phyloP scores from a whole-genome alignment of 306 rosid genomes.

The Betula pendula region DNA sequence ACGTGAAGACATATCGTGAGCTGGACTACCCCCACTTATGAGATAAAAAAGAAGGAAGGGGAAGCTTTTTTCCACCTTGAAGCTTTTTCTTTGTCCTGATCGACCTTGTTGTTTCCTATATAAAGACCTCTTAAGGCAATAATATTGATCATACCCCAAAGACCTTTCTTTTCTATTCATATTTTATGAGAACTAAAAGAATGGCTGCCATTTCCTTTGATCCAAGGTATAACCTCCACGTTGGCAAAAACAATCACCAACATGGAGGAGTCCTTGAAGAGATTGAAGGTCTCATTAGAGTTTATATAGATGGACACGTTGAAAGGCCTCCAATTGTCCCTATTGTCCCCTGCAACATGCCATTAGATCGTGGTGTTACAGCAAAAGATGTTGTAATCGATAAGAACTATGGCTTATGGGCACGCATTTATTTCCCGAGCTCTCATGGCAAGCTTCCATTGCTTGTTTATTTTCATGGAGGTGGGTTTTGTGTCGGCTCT shows the following conservation, averaged over 20 bases:
- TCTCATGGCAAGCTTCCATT: constrained; percentile 39
- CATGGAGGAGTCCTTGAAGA: constrained; percentile 52
- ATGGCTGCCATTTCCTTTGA: constrained; percentile 66
- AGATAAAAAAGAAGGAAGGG: not conserved
- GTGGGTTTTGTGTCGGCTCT: constrained; percentile 92
- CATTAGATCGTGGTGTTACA: constrained; percentile 42
- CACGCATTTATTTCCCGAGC: constrained; percentile 59
- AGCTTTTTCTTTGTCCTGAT: constrained; percentile 7
- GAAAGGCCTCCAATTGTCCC: constrained; percentile 70
- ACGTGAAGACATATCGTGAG: constrained; percentile 24
- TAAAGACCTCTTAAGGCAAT: constrained; percentile 34
- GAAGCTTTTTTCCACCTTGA: constrained; percentile 20
- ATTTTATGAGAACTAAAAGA: constrained; percentile 26
- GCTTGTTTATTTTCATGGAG: constrained; percentile 86
- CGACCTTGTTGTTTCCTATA: constrained; percentile 41
- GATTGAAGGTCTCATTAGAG: constrained; percentile 73
- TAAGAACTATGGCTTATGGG: constrained; percentile 58
- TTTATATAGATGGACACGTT: constrained; percentile 59
- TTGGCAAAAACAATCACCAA: constrained; percentile 33
- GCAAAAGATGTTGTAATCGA: constrained; percentile 62
- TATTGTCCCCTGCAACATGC: constrained; percentile 41
- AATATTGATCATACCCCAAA: constrained; percentile 26
- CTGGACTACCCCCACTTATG: constrained; percentile 29
- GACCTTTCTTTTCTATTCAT: constrained; percentile 15
- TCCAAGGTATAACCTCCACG: constrained; percentile 38